Conservation (phyloP, 2,329 filamentous ascomycete genomes). For the Fusarium sp. region DNA sequence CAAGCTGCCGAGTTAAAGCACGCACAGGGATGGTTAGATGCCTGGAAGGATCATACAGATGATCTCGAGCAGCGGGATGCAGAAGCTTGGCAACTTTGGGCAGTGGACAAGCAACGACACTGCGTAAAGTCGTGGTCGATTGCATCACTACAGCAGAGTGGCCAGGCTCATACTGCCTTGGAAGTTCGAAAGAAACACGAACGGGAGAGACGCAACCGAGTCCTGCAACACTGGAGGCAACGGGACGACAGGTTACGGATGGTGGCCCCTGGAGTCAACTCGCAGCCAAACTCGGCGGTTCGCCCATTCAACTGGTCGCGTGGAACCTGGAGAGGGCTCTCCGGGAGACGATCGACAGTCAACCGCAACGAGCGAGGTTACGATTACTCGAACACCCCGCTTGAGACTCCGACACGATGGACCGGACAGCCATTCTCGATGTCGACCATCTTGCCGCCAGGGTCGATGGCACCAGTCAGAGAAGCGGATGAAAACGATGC, state of each 20-base stretch:
- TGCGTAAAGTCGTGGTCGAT: slow-evolving; percentile 57
- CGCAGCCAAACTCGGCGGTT: slow-evolving; percentile 28
- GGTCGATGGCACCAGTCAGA: slow-evolving; percentile 51
- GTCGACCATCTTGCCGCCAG: slow-evolving; percentile 49
- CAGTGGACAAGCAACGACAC: slow-evolving; percentile 51
- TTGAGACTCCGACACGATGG: slow-evolving; percentile 65
- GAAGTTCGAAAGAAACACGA: slow-evolving; percentile 53
- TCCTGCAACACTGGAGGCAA: slow-evolving; percentile 53
- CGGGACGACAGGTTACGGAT: slow-evolving; percentile 33
- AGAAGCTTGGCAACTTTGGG: slow-evolving; percentile 53
- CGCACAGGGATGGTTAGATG: slow-evolving; percentile 37
- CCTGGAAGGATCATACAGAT: slow-evolving; percentile 44
- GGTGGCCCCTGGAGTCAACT: slow-evolving; percentile 14
- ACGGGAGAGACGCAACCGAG: slow-evolving; percentile 51
- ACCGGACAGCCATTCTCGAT: slow-evolving; percentile 60
- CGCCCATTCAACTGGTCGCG: slow-evolving; percentile 38
- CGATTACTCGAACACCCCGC: slow-evolving; percentile 39
- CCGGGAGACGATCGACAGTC: slow-evolving; percentile 43
- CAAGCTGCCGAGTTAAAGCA: slow-evolving; percentile 41
- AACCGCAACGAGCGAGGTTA: slow-evolving; percentile 42
- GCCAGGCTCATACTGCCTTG: slow-evolving; percentile 56
- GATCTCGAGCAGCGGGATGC: slow-evolving; percentile 45
- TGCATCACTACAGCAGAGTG: slow-evolving; percentile 55
- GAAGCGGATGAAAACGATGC: slow-evolving; percentile 51
- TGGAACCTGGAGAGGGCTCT: slow-evolving; percentile 47